Evolutionary conservation across 169 alveolate genomes (phyloP).

Genomic region (Eimeria brunetti): DNA sequence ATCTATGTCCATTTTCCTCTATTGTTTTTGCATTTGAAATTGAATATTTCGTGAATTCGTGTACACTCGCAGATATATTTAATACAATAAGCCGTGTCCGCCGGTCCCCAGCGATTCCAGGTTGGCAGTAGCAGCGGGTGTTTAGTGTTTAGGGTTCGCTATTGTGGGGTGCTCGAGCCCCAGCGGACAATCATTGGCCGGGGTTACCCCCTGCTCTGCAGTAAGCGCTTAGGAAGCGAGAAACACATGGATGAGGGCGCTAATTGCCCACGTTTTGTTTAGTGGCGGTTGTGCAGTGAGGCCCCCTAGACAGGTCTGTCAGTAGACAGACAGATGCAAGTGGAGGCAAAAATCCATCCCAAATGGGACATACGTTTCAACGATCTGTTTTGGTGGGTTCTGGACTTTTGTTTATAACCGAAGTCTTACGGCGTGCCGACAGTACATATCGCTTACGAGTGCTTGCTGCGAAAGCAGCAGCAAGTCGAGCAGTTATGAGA

Average conservation of each 20-base stretch:
- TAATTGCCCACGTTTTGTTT: neutral
- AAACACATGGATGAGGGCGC: neutral
- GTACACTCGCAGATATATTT: neutral
- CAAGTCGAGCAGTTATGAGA: neutral
- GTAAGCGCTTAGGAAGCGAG: neutral
- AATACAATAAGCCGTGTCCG: neutral
- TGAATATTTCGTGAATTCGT: neutral
- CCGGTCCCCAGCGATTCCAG: neutral
- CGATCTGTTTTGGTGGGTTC: neutral
- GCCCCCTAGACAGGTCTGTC: conserved; percentile 19
- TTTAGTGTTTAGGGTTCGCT: neutral
- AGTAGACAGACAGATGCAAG: neutral
- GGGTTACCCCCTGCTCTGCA: neutral
- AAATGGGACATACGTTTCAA: neutral
- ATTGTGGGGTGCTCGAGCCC: neutral
- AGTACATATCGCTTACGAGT: neutral
- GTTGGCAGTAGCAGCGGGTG: neutral
- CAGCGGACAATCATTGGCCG: neutral
- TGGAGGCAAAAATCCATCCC: neutral
- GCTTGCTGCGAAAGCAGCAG: neutral
- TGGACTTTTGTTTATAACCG: neutral
- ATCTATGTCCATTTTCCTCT: neutral
- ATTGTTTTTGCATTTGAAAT: conserved; percentile 22
- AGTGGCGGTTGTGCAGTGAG: conserved; percentile 1
- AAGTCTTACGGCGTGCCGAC: neutral